Evolutionary conservation across 345 rosid species (phyloP).

Genomic region (Leavenworthia alabamica): DNA sequence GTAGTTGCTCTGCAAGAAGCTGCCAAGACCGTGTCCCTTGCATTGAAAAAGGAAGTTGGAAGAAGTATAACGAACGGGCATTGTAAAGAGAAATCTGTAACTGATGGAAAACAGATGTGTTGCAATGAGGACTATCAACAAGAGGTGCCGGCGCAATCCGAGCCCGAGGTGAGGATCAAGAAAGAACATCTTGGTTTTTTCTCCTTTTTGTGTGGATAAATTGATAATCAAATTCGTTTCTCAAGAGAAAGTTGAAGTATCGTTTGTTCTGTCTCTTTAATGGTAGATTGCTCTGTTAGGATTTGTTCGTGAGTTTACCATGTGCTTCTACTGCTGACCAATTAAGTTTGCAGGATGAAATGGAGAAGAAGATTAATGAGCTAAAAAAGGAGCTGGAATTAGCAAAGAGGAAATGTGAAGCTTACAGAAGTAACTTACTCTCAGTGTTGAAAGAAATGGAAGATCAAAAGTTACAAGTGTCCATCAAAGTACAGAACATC

Average conservation of each 20-base stretch:
- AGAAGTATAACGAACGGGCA: slow-evolving; percentile 26
- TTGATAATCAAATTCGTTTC: not conserved
- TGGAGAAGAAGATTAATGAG: slow-evolving; percentile 41
- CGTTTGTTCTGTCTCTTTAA: not conserved
- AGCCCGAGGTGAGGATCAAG: slow-evolving; percentile 36
- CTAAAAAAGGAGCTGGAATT: slow-evolving; percentile 38
- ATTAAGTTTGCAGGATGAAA: slow-evolving; percentile 36
- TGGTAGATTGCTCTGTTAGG: not conserved
- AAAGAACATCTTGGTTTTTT: not conserved
- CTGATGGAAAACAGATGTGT: slow-evolving; percentile 16
- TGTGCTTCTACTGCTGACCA: slow-evolving; percentile 1
- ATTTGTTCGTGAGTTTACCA: not conserved
- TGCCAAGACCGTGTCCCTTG: slow-evolving; percentile 41
- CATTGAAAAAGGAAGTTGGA: slow-evolving; percentile 34
- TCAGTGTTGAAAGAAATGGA: slow-evolving; percentile 48
- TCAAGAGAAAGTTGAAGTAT: not conserved
- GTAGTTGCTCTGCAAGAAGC: slow-evolving; percentile 49
- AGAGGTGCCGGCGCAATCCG: slow-evolving; percentile 9
- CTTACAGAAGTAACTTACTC: slow-evolving; percentile 45
- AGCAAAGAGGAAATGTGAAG: slow-evolving; percentile 41
- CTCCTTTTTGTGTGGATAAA: not conserved
- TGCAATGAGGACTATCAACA: slow-evolving; percentile 22
- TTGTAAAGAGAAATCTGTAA: slow-evolving; percentile 8
- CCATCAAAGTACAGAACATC: slow-evolving; percentile 39
- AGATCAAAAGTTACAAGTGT: slow-evolving; percentile 44